phyloP scores from a whole-genome alignment of 2,329 filamentous ascomycete species.

The Stachybotrys echinatus region DNA sequence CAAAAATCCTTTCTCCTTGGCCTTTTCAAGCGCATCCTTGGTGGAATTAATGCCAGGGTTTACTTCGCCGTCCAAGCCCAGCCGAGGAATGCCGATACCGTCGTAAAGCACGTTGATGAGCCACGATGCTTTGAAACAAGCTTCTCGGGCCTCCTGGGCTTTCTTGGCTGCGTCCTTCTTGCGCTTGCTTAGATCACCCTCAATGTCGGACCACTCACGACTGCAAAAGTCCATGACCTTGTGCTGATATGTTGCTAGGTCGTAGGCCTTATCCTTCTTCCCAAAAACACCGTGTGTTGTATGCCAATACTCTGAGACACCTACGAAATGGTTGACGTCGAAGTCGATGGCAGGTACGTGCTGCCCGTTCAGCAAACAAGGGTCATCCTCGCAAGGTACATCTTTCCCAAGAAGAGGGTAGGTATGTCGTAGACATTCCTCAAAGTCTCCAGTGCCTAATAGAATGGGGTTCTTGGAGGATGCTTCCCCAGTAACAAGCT shows the following conservation, averaged over 20 bases:
- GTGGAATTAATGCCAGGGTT: slow-evolving; percentile 61
- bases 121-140: slow-evolving; percentile 98
- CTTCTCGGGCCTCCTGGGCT: slow-evolving; percentile 72
- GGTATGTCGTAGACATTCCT: slow-evolving; percentile 76
- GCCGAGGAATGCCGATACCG: slow-evolving; percentile 85
- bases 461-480: slow-evolving; percentile 45
- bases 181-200: slow-evolving; percentile 55
- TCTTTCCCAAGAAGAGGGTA: slow-evolving; percentile 89
- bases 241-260: slow-evolving; percentile 83
- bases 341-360: slow-evolving; percentile 96
- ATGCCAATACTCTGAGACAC: slow-evolving; percentile 98
- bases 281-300: slow-evolving; percentile 93
- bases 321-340: slow-evolving; percentile 94
- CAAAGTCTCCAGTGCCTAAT: slow-evolving; percentile 80
- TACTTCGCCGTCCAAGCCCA: slow-evolving; percentile 65
- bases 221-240: slow-evolving; percentile 82
- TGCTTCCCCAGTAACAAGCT: slow-evolving; percentile 34
- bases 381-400: slow-evolving; percentile 71
- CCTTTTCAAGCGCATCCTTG: slow-evolving; percentile 61
- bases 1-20: slow-evolving; percentile 69
- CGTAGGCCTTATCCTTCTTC: slow-evolving; percentile 75
- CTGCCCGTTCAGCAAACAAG: slow-evolving; percentile 85
- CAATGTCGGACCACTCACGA: slow-evolving; percentile 74
- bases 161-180: slow-evolving; percentile 75
- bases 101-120: slow-evolving; percentile 94